phyloP scores from a whole-genome alignment of 2,329 filamentous ascomycete genomes.

The Rhexocercosporidium sp. region DNA sequence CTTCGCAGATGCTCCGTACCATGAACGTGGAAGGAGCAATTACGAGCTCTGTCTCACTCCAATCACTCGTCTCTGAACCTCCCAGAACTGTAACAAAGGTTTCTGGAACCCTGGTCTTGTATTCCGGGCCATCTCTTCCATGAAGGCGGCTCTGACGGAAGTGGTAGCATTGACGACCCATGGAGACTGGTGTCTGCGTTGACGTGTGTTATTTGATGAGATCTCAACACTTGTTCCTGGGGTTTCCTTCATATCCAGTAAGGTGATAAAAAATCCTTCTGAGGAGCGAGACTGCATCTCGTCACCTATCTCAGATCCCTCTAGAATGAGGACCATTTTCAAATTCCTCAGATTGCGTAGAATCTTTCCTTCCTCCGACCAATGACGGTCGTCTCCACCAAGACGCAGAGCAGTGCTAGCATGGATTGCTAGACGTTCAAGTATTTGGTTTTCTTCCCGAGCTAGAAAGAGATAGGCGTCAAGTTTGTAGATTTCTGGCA shows the following conservation, averaged over 20 bases:
- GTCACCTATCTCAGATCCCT: not conserved
- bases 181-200: not conserved
- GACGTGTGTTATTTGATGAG: not conserved
- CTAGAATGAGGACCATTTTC: not conserved
- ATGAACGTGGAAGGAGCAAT: not conserved
- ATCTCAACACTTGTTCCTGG: not conserved
- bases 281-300: not conserved
- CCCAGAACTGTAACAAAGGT: not conserved
- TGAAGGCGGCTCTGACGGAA: not conserved
- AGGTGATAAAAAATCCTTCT: not conserved
- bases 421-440: conserved; percentile 6
- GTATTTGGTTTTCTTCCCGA: not conserved
- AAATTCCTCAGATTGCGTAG: not conserved
- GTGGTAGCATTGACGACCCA: not conserved
- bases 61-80: not conserved
- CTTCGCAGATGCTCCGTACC: too few relatives aligned
- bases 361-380: not conserved
- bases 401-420: not conserved
- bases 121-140: not conserved
- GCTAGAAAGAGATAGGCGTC: not conserved
- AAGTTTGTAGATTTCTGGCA: not conserved
- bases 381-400: not conserved
- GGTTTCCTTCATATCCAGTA: not conserved
- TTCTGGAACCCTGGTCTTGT: not conserved
- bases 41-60: not conserved